Evolutionary conservation across 176 grass and related monocot genomes (phyloP), one percentile per base, ranked within the genome.

Genomic region (Oryza punctata): DNA sequence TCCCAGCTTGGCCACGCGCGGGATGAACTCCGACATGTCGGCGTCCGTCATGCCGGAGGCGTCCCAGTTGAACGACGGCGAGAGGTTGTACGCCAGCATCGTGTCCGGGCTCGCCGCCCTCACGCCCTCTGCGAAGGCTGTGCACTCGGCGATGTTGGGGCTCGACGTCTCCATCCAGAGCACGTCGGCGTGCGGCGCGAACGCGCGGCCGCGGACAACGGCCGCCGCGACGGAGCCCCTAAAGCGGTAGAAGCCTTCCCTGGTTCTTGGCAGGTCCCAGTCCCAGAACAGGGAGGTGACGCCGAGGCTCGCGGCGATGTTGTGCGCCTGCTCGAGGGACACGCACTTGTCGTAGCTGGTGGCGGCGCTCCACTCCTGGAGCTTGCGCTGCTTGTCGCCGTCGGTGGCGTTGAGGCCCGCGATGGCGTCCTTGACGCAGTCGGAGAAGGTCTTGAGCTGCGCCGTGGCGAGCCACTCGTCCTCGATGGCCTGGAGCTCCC

Each of bases 61-160:
- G 30, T 98, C 95, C 92, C 92, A 98, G 81, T 98, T 98, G 88
- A 98, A 98, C 10, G 90, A 98, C n/a, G 95, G 95, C 74, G 95
- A 98, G 32, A 95, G 90, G 89, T 98, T 95, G 95, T 98, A 98
- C 3, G 95, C 92, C 54, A 98, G 79, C 95, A 98, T 98, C 2
- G 84, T 78, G 28, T 90, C 89, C 6, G 92, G 92, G 68, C 44
- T 66, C 13, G 71, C 72, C 10, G 76, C 67, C 85, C 40, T 91
- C 6, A 98, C 87, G 4, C 95, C 95, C 15, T 85, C 75, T 1
- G 95, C 86, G 71, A 98, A 98, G 3, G 78, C 78, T 2, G 90
- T 93, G 84, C 95, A 98, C 71, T 95, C 95, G 14, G 40, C 70
- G 41, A 98, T 49, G 82, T 98, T 54, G 5, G 95, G 95, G 88